These are phyloP conservation scores for Gracilaria gracilis DNA, from an alignment of 23 red algal genomes.

Conservation along the genomic window DNA sequence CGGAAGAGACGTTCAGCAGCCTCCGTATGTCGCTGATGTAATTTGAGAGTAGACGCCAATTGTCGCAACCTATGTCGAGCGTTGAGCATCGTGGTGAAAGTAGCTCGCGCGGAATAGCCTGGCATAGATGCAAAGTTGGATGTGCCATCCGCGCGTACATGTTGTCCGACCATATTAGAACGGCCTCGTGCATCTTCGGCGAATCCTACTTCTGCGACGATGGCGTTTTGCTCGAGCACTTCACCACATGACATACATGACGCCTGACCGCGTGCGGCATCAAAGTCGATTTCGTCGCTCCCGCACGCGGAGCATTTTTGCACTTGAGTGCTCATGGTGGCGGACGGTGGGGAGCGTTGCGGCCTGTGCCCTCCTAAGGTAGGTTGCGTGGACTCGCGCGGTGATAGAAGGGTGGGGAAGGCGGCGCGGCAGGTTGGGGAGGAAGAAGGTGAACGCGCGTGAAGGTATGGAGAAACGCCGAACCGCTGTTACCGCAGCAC, in stretches of 20 bases:
- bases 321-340: slow-evolving; percentile 13
- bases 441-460: not conserved
- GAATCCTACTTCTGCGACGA: slow-evolving; percentile 91
- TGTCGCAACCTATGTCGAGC: slow-evolving; percentile 72
- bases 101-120: slow-evolving; percentile 69
- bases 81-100: slow-evolving; percentile 79
- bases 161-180: slow-evolving; percentile 80
- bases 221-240: slow-evolving; percentile 87
- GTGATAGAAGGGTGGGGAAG: too few relatives aligned
- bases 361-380: not conserved
- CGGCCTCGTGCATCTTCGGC: slow-evolving; percentile 85
- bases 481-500: too few relatives aligned
- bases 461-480: not conserved
- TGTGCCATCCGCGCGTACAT: slow-evolving; percentile 67
- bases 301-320: slow-evolving; percentile 85
- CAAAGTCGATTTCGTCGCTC: slow-evolving; percentile 79
- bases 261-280: slow-evolving; percentile 78
- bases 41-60: slow-evolving; percentile 71
- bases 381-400: not conserved
- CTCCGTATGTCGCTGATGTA: slow-evolving; percentile 72
- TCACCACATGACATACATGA: slow-evolving; percentile 82
- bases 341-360: not conserved
- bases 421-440: too few relatives aligned
- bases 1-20: slow-evolving; percentile 82
- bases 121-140: slow-evolving; percentile 50